Base-by-base conservation (phyloP, 2,329 filamentous ascomycete species). In the Grosmannia clavigera region DNA sequence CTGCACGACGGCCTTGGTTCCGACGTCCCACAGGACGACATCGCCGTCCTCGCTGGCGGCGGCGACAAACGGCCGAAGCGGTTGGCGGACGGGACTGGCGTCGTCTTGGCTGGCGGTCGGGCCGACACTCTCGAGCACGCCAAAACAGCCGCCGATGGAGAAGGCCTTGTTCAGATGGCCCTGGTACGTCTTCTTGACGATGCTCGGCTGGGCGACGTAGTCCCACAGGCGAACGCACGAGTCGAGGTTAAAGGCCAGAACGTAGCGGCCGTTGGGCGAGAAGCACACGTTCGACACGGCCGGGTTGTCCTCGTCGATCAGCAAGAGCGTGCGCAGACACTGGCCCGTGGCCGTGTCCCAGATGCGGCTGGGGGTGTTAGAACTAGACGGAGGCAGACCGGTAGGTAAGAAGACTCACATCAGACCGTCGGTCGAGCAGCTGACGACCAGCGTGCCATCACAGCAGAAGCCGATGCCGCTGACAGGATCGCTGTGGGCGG, bases 301-400 rank as follows among this genome's bases (percentile, higher is more conserved):
- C 0, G 90, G 90, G 69, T 96, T 95, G 71, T 97, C 94, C 75
- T 97, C 94, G 75, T 97, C 91, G 19, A 99, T 90, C 2, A 99
- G 91, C 16, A 99, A 90, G 3, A 99, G 81, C 0, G 94, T 99
- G 58, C 92, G 87, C 33, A 99, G 79, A 72, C 94, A 99, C 72
- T 99, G 94, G 2, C 94, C 94, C 2, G 92, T 96, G 22, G 85
- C 86, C 0, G 92, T 95, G 69, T 99, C 94, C 94, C 94, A 99
- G 63, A 99, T 87, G 60, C 94, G 87, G 65, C 84, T 87, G 62
- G 50, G 22, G 1, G 11, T 25, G 53, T 54, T 12, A 48, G 31
- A 22, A 22, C 22, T 22, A 22, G 22, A 22, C 22, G 22, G 22
- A 22, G 22, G 22, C 22, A 22, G 22, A 22, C 22, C 22, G 22